Evolutionary conservation across 805 yeast genomes (phyloP), one percentile per base, ranked within the genome.

Genomic region (Helenozyma baotianmanensis): DNA sequence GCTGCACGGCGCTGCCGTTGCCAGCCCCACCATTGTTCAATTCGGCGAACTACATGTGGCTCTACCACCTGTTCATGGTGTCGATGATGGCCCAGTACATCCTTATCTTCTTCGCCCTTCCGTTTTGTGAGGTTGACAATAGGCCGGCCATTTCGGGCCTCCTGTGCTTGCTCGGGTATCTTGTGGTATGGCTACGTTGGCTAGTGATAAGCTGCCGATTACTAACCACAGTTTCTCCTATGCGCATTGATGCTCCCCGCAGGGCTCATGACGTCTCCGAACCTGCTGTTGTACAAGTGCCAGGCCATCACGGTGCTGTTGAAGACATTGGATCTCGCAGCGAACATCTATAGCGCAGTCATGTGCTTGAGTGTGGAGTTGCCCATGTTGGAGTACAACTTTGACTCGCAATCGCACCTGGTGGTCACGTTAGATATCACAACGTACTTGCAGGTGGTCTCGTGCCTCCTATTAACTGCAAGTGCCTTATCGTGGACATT

Each of bases 91-190:
- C 34, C 4, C 64, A 63, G 36, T 63, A 64, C 36, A 35, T 60
- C 14, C 31, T 48, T 11, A 42, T 54, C 9, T 63, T 51, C 36
- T 46, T 51, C 9, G 49, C 53, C 9, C 57, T 60, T 10, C 68
- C 70, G 1, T 58, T 58, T 32, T 64, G 60, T 13, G 48, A 48
- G 12, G 55, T 64, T 2, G 54, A 51, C 21, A 49, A 58, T 27
- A 41, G 69, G 9, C 69, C 69, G 0, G 18, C 50, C 1, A 36
- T 57, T 1, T 36, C 49, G 7, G 38, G 60, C 8, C 33, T 54
- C 6, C 30, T 38, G 32, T 33, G 41, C 17, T 44, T 53, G 11
- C 32, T 43, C 24, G 31, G 41, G 14, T 47, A 47, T 36, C 28
- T 45, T 12, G 36, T 37, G 17, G 43, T 44, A 25, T 43, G 53